Conservation (phyloP, 768 basidiomycete genomes). For the Mrakia gelida region DNA sequence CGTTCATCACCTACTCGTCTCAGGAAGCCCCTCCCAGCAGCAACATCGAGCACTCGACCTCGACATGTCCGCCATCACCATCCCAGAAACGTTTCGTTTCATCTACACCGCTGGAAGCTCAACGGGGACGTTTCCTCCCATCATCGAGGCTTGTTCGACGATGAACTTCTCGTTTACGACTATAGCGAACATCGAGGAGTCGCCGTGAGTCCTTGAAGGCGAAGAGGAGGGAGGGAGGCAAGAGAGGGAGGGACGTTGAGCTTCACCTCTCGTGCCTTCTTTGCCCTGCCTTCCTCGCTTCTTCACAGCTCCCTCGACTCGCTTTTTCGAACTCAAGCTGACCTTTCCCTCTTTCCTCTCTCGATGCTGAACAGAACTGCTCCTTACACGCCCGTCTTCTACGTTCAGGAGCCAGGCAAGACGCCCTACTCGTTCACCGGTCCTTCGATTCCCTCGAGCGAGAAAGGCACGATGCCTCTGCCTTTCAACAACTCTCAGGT, state of each 20-base stretch:
- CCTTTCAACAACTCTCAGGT: constrained; percentile 12
- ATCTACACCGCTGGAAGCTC: not conserved
- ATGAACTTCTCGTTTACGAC: constrained; percentile 9
- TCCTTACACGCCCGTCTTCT: constrained; percentile 9
- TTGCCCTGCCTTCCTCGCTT: not conserved
- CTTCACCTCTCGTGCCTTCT: not conserved
- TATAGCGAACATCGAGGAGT: not conserved
- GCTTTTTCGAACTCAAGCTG: not conserved
- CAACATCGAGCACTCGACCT: not conserved
- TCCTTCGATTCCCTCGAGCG: not conserved
- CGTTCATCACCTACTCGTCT: not conserved
- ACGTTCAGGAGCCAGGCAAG: not conserved
- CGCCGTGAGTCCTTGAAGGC: not conserved
- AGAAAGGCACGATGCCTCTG: not conserved
- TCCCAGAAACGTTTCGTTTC: not conserved
- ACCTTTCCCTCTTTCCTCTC: not conserved
- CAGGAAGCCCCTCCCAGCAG: not conserved
- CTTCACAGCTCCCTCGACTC: not conserved
- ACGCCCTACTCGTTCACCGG: not conserved
- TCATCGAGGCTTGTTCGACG: constrained; percentile 1
- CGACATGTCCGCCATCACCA: not conserved
- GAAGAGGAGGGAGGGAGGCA: no score
- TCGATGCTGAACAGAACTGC: not conserved
- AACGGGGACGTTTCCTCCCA: not conserved
- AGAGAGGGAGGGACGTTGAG: not conserved